Evolutionary conservation across 345 rosid species (phyloP).

Genomic region (Corchorus olitorius): DNA sequence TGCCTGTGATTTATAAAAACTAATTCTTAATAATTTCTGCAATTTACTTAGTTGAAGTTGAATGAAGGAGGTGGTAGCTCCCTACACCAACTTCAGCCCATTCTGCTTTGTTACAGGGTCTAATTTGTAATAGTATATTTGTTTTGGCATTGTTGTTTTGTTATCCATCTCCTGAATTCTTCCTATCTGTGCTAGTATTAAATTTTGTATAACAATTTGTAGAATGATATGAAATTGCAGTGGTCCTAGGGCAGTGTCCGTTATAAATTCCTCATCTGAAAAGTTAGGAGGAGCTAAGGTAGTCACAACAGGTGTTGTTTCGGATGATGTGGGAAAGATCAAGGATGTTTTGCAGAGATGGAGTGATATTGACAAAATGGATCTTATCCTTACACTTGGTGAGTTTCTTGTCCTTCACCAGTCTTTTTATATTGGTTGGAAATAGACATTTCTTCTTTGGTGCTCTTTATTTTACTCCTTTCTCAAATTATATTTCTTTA

Average conservation of each 20-base stretch:
- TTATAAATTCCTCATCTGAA: conserved; percentile 75
- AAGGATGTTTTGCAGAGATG: conserved; percentile 68
- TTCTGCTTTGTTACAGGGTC: neutral
- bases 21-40: neutral
- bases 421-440: conserved; percentile 3
- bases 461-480: conserved; percentile 7
- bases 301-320: conserved; percentile 70
- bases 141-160: neutral
- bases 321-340: conserved; percentile 76
- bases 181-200: conserved; percentile 1
- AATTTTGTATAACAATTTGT: neutral
- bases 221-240: conserved; percentile 49
- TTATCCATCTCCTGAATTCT: neutral
- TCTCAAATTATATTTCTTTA: conserved; percentile 22
- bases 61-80: neutral
- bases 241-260: conserved; percentile 82
- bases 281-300: conserved; percentile 87
- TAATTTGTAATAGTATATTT: neutral
- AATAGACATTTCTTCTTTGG: neutral
- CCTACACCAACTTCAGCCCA: neutral
- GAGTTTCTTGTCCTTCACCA: conserved; percentile 20
- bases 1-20: neutral
- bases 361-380: conserved; percentile 76
- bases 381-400: conserved; percentile 93
- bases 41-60: neutral